Conservation (phyloP, 2,329 filamentous ascomycete species). For the Sporothrix sp. region DNA sequence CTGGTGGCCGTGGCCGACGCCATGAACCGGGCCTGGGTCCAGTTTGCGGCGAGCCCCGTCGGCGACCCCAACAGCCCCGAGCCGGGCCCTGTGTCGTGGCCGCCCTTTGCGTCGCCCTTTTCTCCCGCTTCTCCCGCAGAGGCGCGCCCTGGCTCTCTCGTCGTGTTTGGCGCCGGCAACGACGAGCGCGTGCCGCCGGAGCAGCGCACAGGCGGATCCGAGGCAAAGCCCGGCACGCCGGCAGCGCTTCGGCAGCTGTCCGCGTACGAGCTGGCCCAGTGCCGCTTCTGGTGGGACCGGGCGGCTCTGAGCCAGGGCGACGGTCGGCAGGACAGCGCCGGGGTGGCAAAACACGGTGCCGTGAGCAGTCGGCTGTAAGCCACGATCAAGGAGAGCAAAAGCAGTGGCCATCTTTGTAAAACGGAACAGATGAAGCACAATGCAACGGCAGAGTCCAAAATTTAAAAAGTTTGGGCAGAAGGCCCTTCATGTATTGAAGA, state of each 20-base stretch:
- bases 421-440: not conserved
- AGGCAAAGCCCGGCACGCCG: slow-evolving; percentile 32
- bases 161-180: slow-evolving; percentile 51
- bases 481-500: too few species aligned
- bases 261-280: slow-evolving; percentile 37
- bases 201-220: slow-evolving; percentile 14
- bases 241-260: slow-evolving; percentile 35
- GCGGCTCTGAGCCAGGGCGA: slow-evolving; percentile 38
- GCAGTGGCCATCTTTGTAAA: not conserved
- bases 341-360: not conserved
- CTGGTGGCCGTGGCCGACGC: slow-evolving; percentile 28
- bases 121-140: not conserved
- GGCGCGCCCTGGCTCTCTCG: slow-evolving; percentile 12
- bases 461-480: too few species aligned
- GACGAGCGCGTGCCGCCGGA: slow-evolving; percentile 35
- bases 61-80: slow-evolving; percentile 15
- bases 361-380: not conserved
- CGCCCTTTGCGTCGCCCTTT: slow-evolving; percentile 35
- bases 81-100: slow-evolving; percentile 28
- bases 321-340: slow-evolving; percentile 20
- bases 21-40: slow-evolving; percentile 36
- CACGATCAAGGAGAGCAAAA: too few species aligned
- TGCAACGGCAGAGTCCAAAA: too few species aligned
- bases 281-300: slow-evolving; percentile 52
- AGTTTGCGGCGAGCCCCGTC: slow-evolving; percentile 23